phyloP scores from a whole-genome alignment of 768 basidiomycete genomes.

The Leucocoprinus birnbaumii region DNA sequence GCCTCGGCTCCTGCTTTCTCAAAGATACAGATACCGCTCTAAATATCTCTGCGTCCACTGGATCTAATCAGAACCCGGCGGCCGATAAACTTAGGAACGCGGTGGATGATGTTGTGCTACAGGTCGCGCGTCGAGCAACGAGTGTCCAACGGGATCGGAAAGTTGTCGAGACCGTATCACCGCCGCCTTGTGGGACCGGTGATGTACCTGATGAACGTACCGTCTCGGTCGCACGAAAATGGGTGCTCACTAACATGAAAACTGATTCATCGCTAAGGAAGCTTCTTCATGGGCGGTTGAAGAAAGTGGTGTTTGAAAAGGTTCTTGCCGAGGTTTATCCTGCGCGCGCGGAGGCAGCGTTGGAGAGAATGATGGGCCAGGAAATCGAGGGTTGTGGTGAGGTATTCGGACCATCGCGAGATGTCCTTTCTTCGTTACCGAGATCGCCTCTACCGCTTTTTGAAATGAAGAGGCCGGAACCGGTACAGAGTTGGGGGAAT shows the following conservation, averaged over 20 bases:
- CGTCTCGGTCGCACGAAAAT: constrained; percentile 62
- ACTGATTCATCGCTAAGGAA: constrained; percentile 53
- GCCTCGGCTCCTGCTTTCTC: constrained; percentile 60
- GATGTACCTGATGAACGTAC: constrained; percentile 47
- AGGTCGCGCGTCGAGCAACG: constrained; percentile 69
- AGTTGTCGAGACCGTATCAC: constrained; percentile 12
- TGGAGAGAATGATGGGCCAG: constrained; percentile 13
- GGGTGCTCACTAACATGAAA: constrained; percentile 69
- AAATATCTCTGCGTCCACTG: constrained; percentile 4
- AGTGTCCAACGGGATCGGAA: constrained; percentile 30
- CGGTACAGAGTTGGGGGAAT: constrained; percentile 30
- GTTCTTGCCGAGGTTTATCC: constrained; percentile 55
- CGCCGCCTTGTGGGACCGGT: constrained; percentile 21
- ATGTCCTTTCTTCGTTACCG: constrained; percentile 7
- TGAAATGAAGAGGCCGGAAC: constrained; percentile 14
- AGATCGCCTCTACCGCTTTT: not conserved
- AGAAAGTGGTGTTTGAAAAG: constrained; percentile 58
- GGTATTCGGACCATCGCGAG: constrained; percentile 2
- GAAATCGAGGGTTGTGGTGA: constrained; percentile 11
- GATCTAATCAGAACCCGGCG: constrained; percentile 7
- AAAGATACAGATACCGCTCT: constrained; percentile 20
- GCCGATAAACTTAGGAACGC: constrained; percentile 9
- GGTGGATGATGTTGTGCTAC: constrained; percentile 68
- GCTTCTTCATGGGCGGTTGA: constrained; percentile 62
- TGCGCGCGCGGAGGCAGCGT: constrained; percentile 25